Conservation (phyloP, 768 basidiomycete species). For the Phanerodontia chrysosporium region DNA sequence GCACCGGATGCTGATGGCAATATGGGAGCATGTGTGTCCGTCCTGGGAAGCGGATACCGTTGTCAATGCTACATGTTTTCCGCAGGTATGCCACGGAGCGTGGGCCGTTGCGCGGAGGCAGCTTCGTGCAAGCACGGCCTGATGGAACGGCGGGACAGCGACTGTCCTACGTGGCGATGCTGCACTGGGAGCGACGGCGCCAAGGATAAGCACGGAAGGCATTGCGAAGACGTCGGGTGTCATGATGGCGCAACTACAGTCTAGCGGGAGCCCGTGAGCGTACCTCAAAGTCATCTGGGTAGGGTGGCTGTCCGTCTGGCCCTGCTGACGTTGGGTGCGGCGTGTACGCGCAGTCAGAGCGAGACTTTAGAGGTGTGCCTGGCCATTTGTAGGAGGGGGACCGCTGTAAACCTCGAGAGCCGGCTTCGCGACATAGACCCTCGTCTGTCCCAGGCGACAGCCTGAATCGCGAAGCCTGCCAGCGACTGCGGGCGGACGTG, state of each 20-base stretch:
- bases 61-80: neutral
- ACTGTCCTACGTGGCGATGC: neutral
- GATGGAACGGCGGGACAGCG: neutral
- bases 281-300: neutral
- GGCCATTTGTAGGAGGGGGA: neutral
- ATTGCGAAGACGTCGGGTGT: neutral
- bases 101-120: too few species aligned
- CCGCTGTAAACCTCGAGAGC: neutral
- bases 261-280: neutral
- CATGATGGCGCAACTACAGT: neutral
- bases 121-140: neutral
- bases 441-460: neutral
- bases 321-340: neutral
- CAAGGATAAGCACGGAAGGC: neutral
- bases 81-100: neutral
- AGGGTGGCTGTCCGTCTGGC: neutral
- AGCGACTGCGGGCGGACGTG: neutral
- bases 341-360: neutral
- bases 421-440: neutral
- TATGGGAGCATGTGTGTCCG: neutral
- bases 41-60: neutral
- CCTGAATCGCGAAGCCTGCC: neutral
- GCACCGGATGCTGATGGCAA: neutral
- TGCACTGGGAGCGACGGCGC: neutral
- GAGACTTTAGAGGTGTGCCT: neutral